These are phyloP conservation scores for Xylaria scruposa DNA, from an alignment of 495 filamentous ascomycete genomes.

Conservation along the genomic window DNA sequence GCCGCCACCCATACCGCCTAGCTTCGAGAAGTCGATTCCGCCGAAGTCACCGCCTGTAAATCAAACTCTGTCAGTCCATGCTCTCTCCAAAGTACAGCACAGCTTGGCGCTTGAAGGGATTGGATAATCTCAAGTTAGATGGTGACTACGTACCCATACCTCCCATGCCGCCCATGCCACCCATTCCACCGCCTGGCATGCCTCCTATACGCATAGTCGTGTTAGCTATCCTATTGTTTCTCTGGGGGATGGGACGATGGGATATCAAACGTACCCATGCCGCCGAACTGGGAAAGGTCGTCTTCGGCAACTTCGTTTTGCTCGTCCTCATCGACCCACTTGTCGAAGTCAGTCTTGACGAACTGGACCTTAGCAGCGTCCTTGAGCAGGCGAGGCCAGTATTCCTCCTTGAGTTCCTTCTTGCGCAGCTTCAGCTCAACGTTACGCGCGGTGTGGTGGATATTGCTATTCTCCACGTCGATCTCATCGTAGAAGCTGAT, in stretches of 20 bases:
- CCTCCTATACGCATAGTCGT: slow-evolving; percentile 36
- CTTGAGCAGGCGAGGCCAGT: slow-evolving; percentile 95
- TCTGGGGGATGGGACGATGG: background rate
- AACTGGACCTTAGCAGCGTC: slow-evolving; percentile 88
- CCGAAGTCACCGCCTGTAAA: slow-evolving; percentile 63
- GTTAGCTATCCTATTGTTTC: slow-evolving; percentile 28
- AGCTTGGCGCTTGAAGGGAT: background rate
- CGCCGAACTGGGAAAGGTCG: slow-evolving; percentile 75
- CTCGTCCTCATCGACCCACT: slow-evolving; percentile 99
- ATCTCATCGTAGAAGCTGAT: slow-evolving; percentile 94
- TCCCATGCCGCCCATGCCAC: slow-evolving; percentile 54
- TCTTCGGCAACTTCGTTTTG: slow-evolving; percentile 88
- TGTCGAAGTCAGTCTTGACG: slow-evolving; percentile 98
- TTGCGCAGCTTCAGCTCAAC: slow-evolving; percentile 91
- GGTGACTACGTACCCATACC: slow-evolving; percentile 61
- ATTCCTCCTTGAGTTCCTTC: slow-evolving; percentile 91
- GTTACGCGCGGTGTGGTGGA: slow-evolving; percentile 81
- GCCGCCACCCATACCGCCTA: slow-evolving; percentile 65
- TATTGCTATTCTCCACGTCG: slow-evolving; percentile 79
- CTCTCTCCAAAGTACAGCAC: background rate
- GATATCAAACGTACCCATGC: slow-evolving; percentile 52
- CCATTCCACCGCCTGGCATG: slow-evolving; percentile 56
- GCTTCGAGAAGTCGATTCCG: slow-evolving; percentile 90
- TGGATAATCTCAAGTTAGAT: background rate
- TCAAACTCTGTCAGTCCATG: slow-evolving; percentile 4